Conservation (phyloP, 2,329 filamentous ascomycete species). For the Mycosphaerella arachidis region DNA sequence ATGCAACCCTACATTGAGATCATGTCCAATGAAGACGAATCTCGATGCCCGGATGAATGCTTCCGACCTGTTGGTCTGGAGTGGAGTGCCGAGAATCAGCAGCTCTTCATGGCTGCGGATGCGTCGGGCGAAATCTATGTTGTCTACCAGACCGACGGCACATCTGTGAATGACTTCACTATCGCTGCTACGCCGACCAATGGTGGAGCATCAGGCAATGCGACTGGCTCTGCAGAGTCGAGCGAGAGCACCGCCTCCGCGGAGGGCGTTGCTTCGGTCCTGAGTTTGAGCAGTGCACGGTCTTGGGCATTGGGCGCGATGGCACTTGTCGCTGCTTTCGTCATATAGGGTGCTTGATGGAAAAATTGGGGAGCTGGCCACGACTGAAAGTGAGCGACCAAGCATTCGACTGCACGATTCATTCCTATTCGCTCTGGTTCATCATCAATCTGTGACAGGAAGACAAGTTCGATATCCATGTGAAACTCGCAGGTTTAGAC, state of each 20-base stretch:
- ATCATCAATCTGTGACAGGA: too few relatives aligned
- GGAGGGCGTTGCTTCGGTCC: not conserved
- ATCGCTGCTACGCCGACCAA: not conserved
- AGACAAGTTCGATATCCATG: too few relatives aligned
- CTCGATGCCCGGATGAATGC: constrained; percentile 52
- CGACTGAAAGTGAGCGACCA: too few relatives aligned
- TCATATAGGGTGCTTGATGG: too few relatives aligned
- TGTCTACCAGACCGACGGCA: constrained; percentile 17
- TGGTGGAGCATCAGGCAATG: not conserved
- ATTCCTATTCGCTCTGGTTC: too few relatives aligned
- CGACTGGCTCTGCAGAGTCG: not conserved
- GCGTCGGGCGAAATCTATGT: constrained; percentile 64
- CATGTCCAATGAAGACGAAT: constrained; percentile 52
- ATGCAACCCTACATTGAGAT: constrained; percentile 47
- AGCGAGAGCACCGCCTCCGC: not conserved
- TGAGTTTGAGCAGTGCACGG: not conserved
- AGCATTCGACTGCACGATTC: too few relatives aligned
- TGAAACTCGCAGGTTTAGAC: too few relatives aligned
- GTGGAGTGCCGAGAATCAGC: constrained; percentile 46
- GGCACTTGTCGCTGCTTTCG: too few relatives aligned
- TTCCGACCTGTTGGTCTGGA: constrained; percentile 60
- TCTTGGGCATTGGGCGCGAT: too few relatives aligned
- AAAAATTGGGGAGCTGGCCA: too few relatives aligned
- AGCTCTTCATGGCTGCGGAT: constrained; percentile 59
- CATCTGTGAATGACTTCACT: not conserved